Evolutionary conservation across 495 filamentous ascomycete species (phyloP), one percentile per base, ranked within the genome.

Genomic region (Friedmanniomyces endolithicus): DNA sequence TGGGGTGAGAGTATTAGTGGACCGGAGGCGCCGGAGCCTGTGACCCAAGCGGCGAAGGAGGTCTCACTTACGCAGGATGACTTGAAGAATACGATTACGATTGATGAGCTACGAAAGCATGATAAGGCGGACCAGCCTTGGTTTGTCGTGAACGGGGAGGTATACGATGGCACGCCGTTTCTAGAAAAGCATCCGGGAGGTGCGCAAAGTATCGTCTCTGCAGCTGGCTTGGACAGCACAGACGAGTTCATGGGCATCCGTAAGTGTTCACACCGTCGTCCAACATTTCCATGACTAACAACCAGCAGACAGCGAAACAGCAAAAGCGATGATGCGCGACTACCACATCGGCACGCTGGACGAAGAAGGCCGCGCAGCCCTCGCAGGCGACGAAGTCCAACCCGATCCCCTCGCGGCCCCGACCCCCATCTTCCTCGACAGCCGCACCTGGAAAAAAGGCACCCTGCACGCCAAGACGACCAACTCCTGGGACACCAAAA

Each of bases 211-310:
- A 96, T 97, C 65, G 79, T 83, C 53, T 82, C 83, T 43, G 87
- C 84, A 1, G 90, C 89, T 19, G 89, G 86, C 1, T 72, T 86
- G 55, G 89, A 97, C 71, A 81, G 76, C n/a, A 86, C 85, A 0
- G 90, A 96, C 60, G 90, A 97, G 61, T 97, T 97, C 65, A 78
- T 95, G 69, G 87, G 85, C 22, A 97, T 97, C 58, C 90, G 88
- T 88, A 78, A 77, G 86, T 75, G 3, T 19, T 9, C 19, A n/a
- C 7, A 24, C 1, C 14, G n/a, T 34, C 27, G 24, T 41, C 35
- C 44, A 17, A 47, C 4, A 4, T 33, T 43, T 40, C 17, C 22
- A 22, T 14, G 6, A 14, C 40, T 58, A 43, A 44, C 19, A 56
- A 45, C 12, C 11, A 31, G 49, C 65, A 94, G 88, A 94, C 65